Evolutionary conservation across 78 protist species (phyloP).

Genomic region (Acrasis kona): DNA sequence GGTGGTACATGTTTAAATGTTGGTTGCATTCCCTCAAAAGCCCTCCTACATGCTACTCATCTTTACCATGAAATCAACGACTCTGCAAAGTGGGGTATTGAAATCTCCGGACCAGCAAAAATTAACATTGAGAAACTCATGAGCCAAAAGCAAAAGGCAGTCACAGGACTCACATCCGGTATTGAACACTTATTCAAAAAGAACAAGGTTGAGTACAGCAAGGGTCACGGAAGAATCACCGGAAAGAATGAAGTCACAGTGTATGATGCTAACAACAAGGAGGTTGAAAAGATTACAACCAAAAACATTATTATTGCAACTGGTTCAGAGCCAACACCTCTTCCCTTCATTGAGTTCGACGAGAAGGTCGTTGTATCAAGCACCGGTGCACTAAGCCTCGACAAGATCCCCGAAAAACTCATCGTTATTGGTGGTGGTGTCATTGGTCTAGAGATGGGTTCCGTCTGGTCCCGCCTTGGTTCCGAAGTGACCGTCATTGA

Average conservation of each 20-base stretch:
- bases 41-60: constrained; percentile 94
- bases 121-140: constrained; percentile 64
- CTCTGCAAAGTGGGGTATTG: constrained; percentile 64
- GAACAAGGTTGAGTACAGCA: constrained; percentile 74
- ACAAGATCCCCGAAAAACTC: constrained; percentile 83
- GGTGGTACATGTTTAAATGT: constrained; percentile 99
- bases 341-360: constrained; percentile 45
- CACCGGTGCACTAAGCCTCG: constrained; percentile 90
- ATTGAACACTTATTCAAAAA: constrained; percentile 94
- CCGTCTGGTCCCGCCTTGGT: constrained; percentile 97
- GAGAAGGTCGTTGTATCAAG: constrained; percentile 81
- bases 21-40: constrained; percentile 99
- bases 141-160: constrained; percentile 70
- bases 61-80: constrained; percentile 65
- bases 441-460: constrained; percentile 96
- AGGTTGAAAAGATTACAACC: constrained; percentile 26
- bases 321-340: constrained; percentile 75
- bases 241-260: constrained; percentile 43
- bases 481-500: constrained; percentile 97
- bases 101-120: constrained; percentile 23
- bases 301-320: constrained; percentile 92
- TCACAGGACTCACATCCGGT: constrained; percentile 67
- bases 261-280: constrained; percentile 42
- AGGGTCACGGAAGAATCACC: constrained; percentile 70
- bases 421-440: constrained; percentile 98